Percentiles rank a stretch among this genome's conserved stretches.
Evolutionary conservation across 1,284 basidiomycete genomes (phyloP).

Genomic region (Phellopilus nigrolimitatus): DNA sequence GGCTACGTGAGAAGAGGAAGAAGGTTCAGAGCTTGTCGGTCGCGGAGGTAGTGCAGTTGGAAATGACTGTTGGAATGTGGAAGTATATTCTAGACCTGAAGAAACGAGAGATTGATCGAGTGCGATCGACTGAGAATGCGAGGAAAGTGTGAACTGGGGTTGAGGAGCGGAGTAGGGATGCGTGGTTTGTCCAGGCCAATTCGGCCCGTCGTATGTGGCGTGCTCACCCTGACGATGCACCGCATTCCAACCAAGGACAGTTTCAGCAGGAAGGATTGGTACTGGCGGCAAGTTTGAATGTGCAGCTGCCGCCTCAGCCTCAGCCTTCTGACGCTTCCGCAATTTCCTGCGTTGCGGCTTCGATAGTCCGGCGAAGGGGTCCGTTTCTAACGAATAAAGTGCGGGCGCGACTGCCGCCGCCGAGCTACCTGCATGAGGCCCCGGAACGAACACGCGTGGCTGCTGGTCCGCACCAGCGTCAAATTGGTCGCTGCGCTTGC

Average conservation of each 20-base stretch:
- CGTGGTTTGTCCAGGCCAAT: not conserved
- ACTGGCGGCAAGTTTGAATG: not conserved
- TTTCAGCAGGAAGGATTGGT: not conserved
- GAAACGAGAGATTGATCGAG: too few relatives aligned
- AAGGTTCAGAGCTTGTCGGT: not conserved
- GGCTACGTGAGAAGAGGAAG: not conserved
- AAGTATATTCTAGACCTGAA: too few relatives aligned
- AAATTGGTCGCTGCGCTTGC: too few relatives aligned
- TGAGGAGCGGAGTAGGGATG: not conserved
- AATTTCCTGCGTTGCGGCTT: conserved; percentile 1
- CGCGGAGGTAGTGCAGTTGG: not conserved
- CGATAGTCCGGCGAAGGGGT: not conserved
- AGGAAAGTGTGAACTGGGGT: not conserved
- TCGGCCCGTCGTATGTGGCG: not conserved
- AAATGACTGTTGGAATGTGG: too few relatives aligned
- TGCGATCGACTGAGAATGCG: not conserved
- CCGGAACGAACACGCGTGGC: too few relatives aligned
- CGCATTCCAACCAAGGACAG: not conserved
- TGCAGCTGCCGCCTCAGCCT: not conserved
- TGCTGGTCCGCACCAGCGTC: too few relatives aligned
- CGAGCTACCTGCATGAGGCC: too few relatives aligned
- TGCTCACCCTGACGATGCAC: not conserved
- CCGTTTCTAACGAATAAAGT: too few relatives aligned
- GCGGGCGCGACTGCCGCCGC: too few relatives aligned
- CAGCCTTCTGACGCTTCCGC: not conserved